Base-by-base conservation (phyloP, 164 flowering plant genomes). In the Macadamia integrifolia region DNA sequence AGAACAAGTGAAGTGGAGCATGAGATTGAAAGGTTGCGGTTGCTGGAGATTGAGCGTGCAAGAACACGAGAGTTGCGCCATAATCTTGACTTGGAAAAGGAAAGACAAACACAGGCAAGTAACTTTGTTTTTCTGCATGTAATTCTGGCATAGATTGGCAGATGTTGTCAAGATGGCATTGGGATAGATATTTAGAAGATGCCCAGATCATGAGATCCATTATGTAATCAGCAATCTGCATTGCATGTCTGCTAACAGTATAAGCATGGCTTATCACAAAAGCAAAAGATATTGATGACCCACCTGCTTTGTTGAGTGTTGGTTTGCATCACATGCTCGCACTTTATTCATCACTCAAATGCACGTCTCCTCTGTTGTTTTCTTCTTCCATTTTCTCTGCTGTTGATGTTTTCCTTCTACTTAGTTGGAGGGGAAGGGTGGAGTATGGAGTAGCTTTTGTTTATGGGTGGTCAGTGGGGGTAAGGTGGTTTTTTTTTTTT, bases 51-150 rank as follows among this genome's bases (percentile, higher is more conserved):
- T 64, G 98, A 90, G 78, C 89, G 91, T 74, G 86, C 92, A 31
- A 93, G 82, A 76, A 90, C 97, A 23, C 84, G 93, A 78, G 98
- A 93, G 75, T 77, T 93, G 68, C 90, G 87, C 17, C 81, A 88
- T 76, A 86, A 77, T 73, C 93, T 93, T 74, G 98, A 93, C 30
- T 69, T 93, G 83, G 98, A 93, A 78, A 93, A 83, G 80, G 98
- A 93, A 82, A 84, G 83, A 78, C 93, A 85, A 78, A 74, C 83
- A 53, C 98, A 92, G 93, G 98, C 77, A 83, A 76, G 80, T 2
- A 11, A 18, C 64, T 14, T 14, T 1, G 1, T 11, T 53, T 53
- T 14, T 1, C 57, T 53, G 18, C n/a, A 53, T 14, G 14, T n/a
- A 53, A 17, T 1, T 53, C 17, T 53, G 3, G 3, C 3, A 53